Base-by-base conservation (phyloP, 176 grass and related monocot species). In the Aegilops bicornis region DNA sequence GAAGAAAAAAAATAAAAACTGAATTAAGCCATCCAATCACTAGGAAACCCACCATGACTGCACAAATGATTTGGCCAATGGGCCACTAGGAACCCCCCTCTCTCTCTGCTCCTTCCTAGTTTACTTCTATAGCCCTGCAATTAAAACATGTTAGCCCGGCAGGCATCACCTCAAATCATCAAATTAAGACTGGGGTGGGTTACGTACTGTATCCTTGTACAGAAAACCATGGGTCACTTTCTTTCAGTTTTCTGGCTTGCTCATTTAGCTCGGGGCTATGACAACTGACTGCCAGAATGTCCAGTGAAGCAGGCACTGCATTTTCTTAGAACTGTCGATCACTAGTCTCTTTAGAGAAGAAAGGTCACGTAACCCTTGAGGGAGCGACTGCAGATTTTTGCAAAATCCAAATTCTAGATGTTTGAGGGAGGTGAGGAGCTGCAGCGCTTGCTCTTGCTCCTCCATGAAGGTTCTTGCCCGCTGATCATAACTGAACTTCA, bases 251-350 rank as follows among this genome's bases (percentile, higher is more conserved):
- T 10, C 4, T 5, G 8, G 66, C 66, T 36, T 69, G 31, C 16
- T 20, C 7, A 8, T 0, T 36, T 10, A 8, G 2, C 31, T 36
- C 7, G 0, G 3, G 31, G 20, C 66, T 10, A 2, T 3, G 10
- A 20, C 0, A 20, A 0, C 0, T 0, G 20, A 69, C 3, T 3
- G 0, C 1, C 0, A 69, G 3, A 0, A 0, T 0, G 36, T 35
- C 8, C 66, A 36, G 31, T 20, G 66, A 69, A 20, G 66, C 7
- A 69, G 16, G 30, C 15, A 36, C 3, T 4, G 1, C 7, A 36
- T 36, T 69, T 69, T 19, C 0, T 20, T 0, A 36, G 16, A 69
- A 35, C 0, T 0, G 4, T 6, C 35, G 31, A 69, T 69, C 16
- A 0, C 0, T 10, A 69, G 30, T 69, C 0, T 10, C 16, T 9